Evolutionary conservation across 495 filamentous ascomycete species (phyloP), one percentile per base, ranked within the genome.

Genomic region (Neurospora sp.): DNA sequence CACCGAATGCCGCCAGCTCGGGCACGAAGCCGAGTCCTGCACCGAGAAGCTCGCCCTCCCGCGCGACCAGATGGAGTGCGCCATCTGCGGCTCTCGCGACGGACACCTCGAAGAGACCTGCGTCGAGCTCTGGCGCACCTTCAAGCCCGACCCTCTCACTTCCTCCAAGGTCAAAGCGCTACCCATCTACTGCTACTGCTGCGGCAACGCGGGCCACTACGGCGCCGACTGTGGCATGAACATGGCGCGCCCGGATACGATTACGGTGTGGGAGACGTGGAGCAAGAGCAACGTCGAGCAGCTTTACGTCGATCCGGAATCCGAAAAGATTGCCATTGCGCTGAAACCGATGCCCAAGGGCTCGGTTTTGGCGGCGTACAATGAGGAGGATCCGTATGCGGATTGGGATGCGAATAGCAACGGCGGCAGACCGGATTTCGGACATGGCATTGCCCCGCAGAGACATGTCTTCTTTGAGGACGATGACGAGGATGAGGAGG

Each of bases 401-500:
- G 14, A 35, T 7, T 65, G 53, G 53, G 53, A 65, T 8, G 53
- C 53, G 1, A 14, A 8, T 1, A 31, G 27, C 27, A 65, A 31
- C 3, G 53, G 27, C 6, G 71, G 45, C 14, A 73, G 78, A 69
- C 81, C 82, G 9, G 77, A 82, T 41, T 75, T 84, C 65, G 80
- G 82, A 22, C 80, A 78, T 70, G 81, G 79, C 41, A 83, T 79
- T 14, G 78, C 77, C 9, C 80, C 78, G 27, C 78, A 75, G n/a
- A 74, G 75, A 37, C 83, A 85, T 71, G 77, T 84, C 38, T 75
- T 81, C 27, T 84, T 82, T 70, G 78, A 80, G 73, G 75, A 80
- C 39, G 83, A 76, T 6, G 81, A 81, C 2, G 78, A 81, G 53
- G 84, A 84, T 10, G 83, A 85, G 14, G 83, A 83, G 8, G 79